phyloP scores from a whole-genome alignment of 371 early-diverging fungal genomes.

The Scutellospora calospora region DNA sequence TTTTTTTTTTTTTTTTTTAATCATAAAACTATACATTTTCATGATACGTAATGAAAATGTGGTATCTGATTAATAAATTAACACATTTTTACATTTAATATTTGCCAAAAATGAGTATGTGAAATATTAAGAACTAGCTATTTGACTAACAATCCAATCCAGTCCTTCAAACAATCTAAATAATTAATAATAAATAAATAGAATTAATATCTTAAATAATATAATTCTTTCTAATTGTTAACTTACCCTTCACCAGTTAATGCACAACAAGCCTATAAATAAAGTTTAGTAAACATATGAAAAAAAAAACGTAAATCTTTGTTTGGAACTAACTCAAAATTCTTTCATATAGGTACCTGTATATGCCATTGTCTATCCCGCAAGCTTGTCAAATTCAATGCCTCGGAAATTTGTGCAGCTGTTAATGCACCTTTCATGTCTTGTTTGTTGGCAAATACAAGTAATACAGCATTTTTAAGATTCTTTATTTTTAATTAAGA shows the following conservation, averaged over 20 bases:
- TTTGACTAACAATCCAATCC: conserved; percentile 76
- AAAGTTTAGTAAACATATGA: neutral
- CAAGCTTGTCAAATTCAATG: conserved; percentile 65
- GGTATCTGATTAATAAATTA: too few relatives aligned
- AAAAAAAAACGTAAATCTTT: too few relatives aligned
- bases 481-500: conserved; percentile 51
- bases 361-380: conserved; percentile 82
- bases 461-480: conserved; percentile 65
- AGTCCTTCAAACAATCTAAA: conserved; percentile 73
- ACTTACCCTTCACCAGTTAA: conserved; percentile 75
- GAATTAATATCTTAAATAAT: neutral
- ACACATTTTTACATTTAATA: too few relatives aligned
- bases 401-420: conserved; percentile 76
- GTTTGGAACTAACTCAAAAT: too few relatives aligned
- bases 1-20: too few relatives aligned
- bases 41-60: too few relatives aligned
- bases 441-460: conserved; percentile 80
- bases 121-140: conserved; percentile 44
- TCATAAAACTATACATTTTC: too few relatives aligned
- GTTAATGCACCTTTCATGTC: conserved; percentile 73
- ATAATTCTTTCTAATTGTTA: neutral
- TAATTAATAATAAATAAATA: conserved; percentile 7
- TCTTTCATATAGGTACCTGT: conserved; percentile 56
- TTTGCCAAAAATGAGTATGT: too few relatives aligned
- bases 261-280: conserved; percentile 71